Conservation (phyloP, 768 basidiomycete genomes). For the Punctularia strigosozonata region DNA sequence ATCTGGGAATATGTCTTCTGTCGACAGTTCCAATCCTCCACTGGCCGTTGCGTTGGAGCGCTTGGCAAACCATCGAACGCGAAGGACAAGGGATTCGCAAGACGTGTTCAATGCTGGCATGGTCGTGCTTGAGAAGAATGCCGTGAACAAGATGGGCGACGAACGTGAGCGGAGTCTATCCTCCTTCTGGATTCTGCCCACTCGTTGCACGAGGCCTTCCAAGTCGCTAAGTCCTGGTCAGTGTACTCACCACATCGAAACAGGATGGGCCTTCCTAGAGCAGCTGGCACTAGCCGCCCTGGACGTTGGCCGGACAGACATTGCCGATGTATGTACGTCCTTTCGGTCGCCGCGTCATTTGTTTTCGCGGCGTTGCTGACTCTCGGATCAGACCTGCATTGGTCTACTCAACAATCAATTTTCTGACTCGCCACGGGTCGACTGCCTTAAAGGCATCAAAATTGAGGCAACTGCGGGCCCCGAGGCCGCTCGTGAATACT, state of each 20-base stretch:
- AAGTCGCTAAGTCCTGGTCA: slow-evolving; percentile 2
- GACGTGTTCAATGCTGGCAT: slow-evolving; percentile 22
- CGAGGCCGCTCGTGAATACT: slow-evolving; percentile 49
- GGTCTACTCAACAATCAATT: slow-evolving; percentile 53
- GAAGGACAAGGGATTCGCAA: slow-evolving; percentile 18
- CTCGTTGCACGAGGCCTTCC: not conserved
- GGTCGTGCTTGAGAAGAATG: slow-evolving; percentile 17
- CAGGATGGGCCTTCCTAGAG: slow-evolving; percentile 76
- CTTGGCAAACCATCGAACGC: slow-evolving; percentile 21
- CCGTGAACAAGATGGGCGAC: slow-evolving; percentile 18
- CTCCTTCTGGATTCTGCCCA: not conserved
- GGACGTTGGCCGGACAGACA: slow-evolving; percentile 58
- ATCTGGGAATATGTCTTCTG: too few relatives aligned
- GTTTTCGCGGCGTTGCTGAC: not conserved
- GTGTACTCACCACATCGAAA: slow-evolving; percentile 5
- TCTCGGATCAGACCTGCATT: slow-evolving; percentile 41
- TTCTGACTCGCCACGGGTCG: slow-evolving; percentile 68
- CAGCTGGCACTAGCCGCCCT: slow-evolving; percentile 70
- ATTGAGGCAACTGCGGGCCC: slow-evolving; percentile 58
- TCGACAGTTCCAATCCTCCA: too few relatives aligned
- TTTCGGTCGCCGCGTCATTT: not conserved
- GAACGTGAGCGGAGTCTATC: slow-evolving; percentile 13
- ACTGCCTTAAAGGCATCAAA: slow-evolving; percentile 66
- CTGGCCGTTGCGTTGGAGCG: slow-evolving; percentile 19
- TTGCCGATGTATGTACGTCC: slow-evolving; percentile 56